phyloP scores from a whole-genome alignment of 148 eudicot species.

The Rhododendron williamsianum region DNA sequence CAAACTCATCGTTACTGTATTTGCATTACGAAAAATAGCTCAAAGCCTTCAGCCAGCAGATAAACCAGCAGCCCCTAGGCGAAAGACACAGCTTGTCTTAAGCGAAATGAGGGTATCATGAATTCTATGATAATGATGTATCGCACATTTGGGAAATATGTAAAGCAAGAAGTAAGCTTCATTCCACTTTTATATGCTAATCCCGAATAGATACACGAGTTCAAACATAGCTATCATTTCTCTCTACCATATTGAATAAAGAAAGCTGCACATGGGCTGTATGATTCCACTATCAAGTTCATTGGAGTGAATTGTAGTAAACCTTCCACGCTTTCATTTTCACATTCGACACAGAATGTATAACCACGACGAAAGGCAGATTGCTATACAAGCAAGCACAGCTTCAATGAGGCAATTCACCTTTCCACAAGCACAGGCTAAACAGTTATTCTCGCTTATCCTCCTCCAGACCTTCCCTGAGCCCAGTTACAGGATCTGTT shows the following conservation, averaged over 20 bases:
- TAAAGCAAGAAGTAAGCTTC: slow-evolving; percentile 2
- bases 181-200: not conserved
- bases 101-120: not conserved
- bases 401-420: slow-evolving; percentile 2
- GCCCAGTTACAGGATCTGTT: slow-evolving; percentile 52
- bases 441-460: slow-evolving; percentile 60
- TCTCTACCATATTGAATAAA: not conserved
- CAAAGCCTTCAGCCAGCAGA: not conserved
- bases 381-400: not conserved
- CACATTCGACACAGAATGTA: not conserved
- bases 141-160: not conserved
- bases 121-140: not conserved
- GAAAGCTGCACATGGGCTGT: not conserved
- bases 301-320: not conserved
- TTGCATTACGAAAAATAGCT: not conserved
- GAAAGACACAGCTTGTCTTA: not conserved
- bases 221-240: not conserved
- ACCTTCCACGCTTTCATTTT: not conserved
- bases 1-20: not conserved
- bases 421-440: slow-evolving; percentile 6
- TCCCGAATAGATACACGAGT: not conserved
- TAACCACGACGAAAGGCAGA: not conserved
- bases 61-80: not conserved
- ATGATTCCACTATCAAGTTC: not conserved
- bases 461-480: slow-evolving; percentile 74